Base-by-base conservation (phyloP, 2,329 filamentous ascomycete species). In the Aspergillus quadricinctus region DNA sequence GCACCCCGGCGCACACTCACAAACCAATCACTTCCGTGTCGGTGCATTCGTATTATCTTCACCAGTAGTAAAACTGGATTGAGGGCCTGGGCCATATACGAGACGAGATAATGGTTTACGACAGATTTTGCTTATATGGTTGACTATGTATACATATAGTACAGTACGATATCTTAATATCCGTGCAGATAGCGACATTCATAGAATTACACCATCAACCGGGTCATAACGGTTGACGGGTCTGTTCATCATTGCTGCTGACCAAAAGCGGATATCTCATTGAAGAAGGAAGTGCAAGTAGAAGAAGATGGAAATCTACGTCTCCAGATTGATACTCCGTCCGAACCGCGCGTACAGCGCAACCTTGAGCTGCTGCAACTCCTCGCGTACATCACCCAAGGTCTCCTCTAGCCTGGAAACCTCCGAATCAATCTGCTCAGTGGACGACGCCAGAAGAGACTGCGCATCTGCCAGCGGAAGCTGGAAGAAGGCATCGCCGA, bases 281-380 rank as follows among this genome's bases (percentile, higher is more conserved):
- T 37, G 54, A 55, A 28, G 6, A 53, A 55, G 49, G 43, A 54
- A 23, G 57, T 14, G 49, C 11, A 17, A 35, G 31, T 35, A 35
- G 52, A 28, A 53, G 10, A 23, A 28, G 25, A 17, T n/a, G 9
- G 21, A 31, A 31, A 54, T 27, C 83, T 80, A 94, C 65, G 89
- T 90, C 77, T 99, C 94, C 63, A 97, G 81, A 76, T 99, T 99
- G 80, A 99, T 99, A 73, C 92, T 96, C 74, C 89, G 86, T 55
- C 94, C 94, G 76, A 99, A 99, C 60, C 95, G 86, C 35, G 92
- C 92, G 76, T 99, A 99, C 59, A 99, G 78, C 60, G 90, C 86
- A 57, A 96, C 89, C 80, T 99, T 99, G 62, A 99, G 81, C 72
- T 89, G 82, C 60, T 86, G 84, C 89, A 97, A 92, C 72, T 97